Percentiles rank a stretch among this genome's conserved stretches.
Evolutionary conservation across 257 asterid species (phyloP).

Genomic region (Linderniella brevidens): DNA sequence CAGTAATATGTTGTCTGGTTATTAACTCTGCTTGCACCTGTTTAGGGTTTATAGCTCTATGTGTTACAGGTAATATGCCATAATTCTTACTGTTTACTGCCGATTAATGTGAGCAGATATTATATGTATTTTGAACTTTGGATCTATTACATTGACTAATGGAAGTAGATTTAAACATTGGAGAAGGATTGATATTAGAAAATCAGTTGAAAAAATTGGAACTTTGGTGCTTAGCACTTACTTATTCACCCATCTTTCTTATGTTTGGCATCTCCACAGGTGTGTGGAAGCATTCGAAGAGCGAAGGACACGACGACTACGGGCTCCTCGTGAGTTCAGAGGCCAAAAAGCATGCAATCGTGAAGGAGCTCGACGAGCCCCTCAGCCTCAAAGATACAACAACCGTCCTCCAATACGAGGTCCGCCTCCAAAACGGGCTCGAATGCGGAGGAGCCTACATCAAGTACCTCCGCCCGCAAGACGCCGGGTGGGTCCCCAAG

Average conservation of each 20-base stretch:
- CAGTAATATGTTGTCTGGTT: too few relatives aligned
- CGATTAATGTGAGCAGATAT: too few relatives aligned
- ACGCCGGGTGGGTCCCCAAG: conserved; percentile 69
- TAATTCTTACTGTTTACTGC: too few relatives aligned
- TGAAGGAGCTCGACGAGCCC: conserved; percentile 54
- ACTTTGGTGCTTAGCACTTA: background rate
- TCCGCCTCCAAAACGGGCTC: conserved; percentile 85
- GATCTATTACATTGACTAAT: too few relatives aligned
- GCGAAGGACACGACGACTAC: conserved; percentile 96
- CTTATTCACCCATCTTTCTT: background rate
- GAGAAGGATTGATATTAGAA: too few relatives aligned
- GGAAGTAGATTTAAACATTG: too few relatives aligned
- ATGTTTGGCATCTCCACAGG: conserved; percentile 24
- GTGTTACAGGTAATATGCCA: too few relatives aligned
- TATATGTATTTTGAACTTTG: too few relatives aligned
- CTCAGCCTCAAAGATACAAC: conserved; percentile 62
- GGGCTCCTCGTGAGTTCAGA: conserved; percentile 89
- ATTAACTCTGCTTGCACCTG: too few relatives aligned
- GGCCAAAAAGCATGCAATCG: conserved; percentile 87
- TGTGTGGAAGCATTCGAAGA: conserved; percentile 82
- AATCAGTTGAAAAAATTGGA: background rate
- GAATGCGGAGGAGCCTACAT: conserved; percentile 98
- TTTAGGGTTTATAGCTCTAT: too few relatives aligned
- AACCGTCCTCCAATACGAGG: conserved; percentile 73
- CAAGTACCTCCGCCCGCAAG: conserved; percentile 92